Conservation (phyloP, 768 basidiomycete species). For the Auriscalpium microsporum region DNA sequence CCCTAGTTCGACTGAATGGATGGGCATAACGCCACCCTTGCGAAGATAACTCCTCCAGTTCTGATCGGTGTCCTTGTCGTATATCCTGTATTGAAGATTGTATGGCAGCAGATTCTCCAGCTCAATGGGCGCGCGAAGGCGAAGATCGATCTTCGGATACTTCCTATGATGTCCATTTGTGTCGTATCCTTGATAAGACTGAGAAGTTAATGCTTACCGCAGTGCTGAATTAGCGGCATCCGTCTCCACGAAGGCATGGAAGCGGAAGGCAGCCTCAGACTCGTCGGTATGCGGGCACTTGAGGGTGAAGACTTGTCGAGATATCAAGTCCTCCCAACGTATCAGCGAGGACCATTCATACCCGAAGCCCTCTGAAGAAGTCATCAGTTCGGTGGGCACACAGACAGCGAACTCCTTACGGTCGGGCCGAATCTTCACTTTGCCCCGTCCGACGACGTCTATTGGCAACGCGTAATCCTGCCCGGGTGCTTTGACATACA, state of each 20-base stretch:
- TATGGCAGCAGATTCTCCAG: conserved; percentile 93
- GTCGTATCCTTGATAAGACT: neutral
- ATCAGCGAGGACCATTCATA: conserved; percentile 89
- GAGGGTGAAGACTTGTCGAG: conserved; percentile 60
- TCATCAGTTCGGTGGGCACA: neutral
- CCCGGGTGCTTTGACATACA: conserved; percentile 53
- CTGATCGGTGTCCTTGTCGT: conserved; percentile 89
- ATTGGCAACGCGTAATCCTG: conserved; percentile 86
- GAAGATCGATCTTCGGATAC: conserved; percentile 78
- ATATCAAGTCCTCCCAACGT: conserved; percentile 82
- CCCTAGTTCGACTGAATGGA: conserved; percentile 87
- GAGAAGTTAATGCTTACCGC: neutral
- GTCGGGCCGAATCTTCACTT: conserved; percentile 84
- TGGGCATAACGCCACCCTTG: conserved; percentile 90
- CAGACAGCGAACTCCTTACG: conserved; percentile 43
- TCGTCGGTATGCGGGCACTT: conserved; percentile 78
- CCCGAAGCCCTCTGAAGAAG: conserved; percentile 80
- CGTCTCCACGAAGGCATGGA: conserved; percentile 85
- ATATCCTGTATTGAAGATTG: conserved; percentile 92
- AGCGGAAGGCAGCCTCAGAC: conserved; percentile 83
- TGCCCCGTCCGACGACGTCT: conserved; percentile 74
- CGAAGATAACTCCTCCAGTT: conserved; percentile 93
- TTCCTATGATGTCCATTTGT: conserved; percentile 36
- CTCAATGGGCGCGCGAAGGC: conserved; percentile 87
- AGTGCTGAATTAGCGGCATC: conserved; percentile 41